Base-by-base conservation (phyloP, 2,329 filamentous ascomycete genomes). In the Pestalotiopsis sp. region DNA sequence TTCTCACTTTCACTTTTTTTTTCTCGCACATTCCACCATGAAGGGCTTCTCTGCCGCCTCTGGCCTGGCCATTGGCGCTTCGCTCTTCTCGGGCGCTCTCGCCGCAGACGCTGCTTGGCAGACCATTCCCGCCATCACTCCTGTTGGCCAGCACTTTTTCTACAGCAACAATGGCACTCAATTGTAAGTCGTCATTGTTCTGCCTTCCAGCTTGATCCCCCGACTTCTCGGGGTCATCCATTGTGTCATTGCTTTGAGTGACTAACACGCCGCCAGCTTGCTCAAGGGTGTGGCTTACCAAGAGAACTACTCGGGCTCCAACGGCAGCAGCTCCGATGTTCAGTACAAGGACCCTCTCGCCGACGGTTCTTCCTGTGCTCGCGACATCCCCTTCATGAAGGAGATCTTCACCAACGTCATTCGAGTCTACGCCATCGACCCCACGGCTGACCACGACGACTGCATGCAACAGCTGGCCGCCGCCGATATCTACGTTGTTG, bases 261-360 rank as follows among this genome's bases (percentile, higher is more conserved):
- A 71, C 68, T 60, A n/a, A 39, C 40, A 20, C 66, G 20, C 44
- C 70, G 48, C 58, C 56, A 78, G 75, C 82, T 97, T 90, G 86
- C 93, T 98, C 81, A 93, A 92, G 81, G 96, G 96, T 83, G 86
- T 99, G 74, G 96, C 96, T 73, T 99, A 99, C 84, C 96, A 99
- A 85, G 89, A 94, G 83, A 92, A 95, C 75, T 85, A 85, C 71
- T 84, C 84, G 71, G 44, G 55, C 55, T 83, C 87, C 65, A 86
- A 85, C 65, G 86, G 89, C 17, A 55, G 60, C 2, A 69, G 67
- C 70, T 76, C 79, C 66, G 78, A 77, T 68, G 78, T 80, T 67
- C 84, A 84, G 70, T 98, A 94, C 84, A 87, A 85, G 71, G 96
- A 99, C 78, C 95, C 96, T 68, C 89, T 99, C 55, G 86, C 93